phyloP scores from a whole-genome alignment of 306 rosid species.

The Cucumis cinereus region DNA sequence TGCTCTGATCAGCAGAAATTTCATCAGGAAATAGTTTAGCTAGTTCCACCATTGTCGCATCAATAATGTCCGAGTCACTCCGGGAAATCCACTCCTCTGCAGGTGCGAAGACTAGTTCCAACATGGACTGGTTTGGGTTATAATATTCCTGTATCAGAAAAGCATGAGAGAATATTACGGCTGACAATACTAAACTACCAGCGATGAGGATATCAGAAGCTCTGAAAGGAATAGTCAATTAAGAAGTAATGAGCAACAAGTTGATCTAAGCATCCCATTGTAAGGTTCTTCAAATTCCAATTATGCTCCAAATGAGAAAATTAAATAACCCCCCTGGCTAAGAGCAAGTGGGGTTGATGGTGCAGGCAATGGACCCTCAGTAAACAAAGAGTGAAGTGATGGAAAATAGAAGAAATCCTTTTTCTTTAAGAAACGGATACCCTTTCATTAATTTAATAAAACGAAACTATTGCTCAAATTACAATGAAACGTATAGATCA shows the following conservation, averaged over 20 bases:
- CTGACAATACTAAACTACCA: not conserved
- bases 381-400: too few relatives aligned
- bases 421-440: too few relatives aligned
- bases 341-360: too few relatives aligned
- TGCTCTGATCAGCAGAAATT: constrained; percentile 83
- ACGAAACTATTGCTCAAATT: too few relatives aligned
- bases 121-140: constrained; percentile 79
- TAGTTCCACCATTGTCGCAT: constrained; percentile 89
- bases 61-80: constrained; percentile 71
- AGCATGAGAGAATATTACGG: not conserved
- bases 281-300: too few relatives aligned
- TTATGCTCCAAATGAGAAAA: not conserved
- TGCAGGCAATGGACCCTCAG: too few relatives aligned
- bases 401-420: too few relatives aligned
- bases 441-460: too few relatives aligned
- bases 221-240: not conserved
- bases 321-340: too few relatives aligned
- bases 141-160: constrained; percentile 62
- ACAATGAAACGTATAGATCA: too few relatives aligned
- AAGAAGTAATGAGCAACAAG: not conserved
- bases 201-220: not conserved
- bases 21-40: constrained; percentile 94
- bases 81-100: constrained; percentile 93
- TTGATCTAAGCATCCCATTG: not conserved
- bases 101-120: constrained; percentile 96